Evolutionary conservation across 768 basidiomycete species (phyloP), one percentile per base, ranked within the genome.

Genomic region (Rhodotorula taiwanensis): DNA sequence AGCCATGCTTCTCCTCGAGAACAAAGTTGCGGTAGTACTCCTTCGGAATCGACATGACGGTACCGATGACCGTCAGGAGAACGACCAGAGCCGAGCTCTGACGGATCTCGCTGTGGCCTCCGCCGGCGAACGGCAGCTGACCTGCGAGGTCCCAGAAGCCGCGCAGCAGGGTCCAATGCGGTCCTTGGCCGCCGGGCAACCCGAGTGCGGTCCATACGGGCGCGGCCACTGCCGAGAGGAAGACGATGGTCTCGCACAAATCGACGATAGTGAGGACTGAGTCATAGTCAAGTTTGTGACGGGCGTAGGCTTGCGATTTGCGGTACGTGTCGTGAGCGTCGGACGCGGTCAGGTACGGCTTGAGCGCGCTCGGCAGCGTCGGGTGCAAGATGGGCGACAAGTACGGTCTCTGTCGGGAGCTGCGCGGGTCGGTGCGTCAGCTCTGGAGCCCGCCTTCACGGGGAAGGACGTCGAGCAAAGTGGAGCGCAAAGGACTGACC

Each of bases 1-100:
- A 98, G 1, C 93, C 93, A 68, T 95, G 90, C 68, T 86, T 87
- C 74, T 94, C 87, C 77, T 98, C 95, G 43, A 98, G 80, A 9
- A 92, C 87, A 73, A 99, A 99, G 5, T 90, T 95, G 64, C 84
- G 82, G 78, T 95, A 97, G 28, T 86, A 79, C 36, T 82, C 83
- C 45, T 90, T 78, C 25, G 94, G 91, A 16, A 92, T 78, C 13
- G 82, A 78, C 4, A 89, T 84, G 33, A 88, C 74, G 0, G 84
- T 81, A 4, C 86, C 86, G 44, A 84, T 57, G 60, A 87, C 15
- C 13, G 74, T 74, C 52, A 58, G 52, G 18, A 69, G 5, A 8
- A 43, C 58, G 33, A 63, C 39, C 48, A 70, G 64, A 9, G 39
- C 49, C 27, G 58, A 33, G 31, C 58, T 60, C 34, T 66, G 64